phyloP scores from a whole-genome alignment of 768 basidiomycete species.

The Termitomyces sp. region DNA sequence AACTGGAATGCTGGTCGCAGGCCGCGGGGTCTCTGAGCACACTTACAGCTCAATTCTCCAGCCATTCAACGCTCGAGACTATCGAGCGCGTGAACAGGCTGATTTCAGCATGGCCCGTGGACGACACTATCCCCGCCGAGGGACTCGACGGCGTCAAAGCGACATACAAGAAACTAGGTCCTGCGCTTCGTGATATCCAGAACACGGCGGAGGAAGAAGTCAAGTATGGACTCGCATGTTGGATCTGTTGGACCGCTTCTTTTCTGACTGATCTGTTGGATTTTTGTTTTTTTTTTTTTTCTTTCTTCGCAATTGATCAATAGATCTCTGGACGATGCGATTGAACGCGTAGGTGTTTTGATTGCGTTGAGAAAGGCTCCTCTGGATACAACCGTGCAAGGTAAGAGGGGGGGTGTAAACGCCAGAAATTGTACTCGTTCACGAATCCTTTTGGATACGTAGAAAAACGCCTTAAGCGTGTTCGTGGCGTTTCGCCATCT shows the following conservation, averaged over 20 bases:
- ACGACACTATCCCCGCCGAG: conserved; percentile 64
- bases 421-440: background rate
- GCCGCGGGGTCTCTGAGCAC: conserved; percentile 53
- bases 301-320: conserved; percentile 4
- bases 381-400: conserved; percentile 47
- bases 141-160: conserved; percentile 60
- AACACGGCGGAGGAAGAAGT: conserved; percentile 54
- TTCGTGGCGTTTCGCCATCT: conserved; percentile 63
- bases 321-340: conserved; percentile 67
- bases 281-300: too few relatives aligned
- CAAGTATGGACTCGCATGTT: conserved; percentile 41
- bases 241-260: background rate
- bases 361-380: conserved; percentile 72
- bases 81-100: conserved; percentile 71
- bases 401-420: conserved; percentile 27
- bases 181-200: conserved; percentile 62
- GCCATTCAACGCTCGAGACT: conserved; percentile 45
- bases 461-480: conserved; percentile 80
- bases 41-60: conserved; percentile 50
- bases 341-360: conserved; percentile 65
- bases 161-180: conserved; percentile 55
- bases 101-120: conserved; percentile 65
- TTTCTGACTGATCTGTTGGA: background rate
- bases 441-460: too few relatives aligned
- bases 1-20: conserved; percentile 74